A percentile compares a stretch with the other conserved stretches of the same genome.
phyloP scores from a whole-genome alignment of 164 flowering plant genomes.

The Santalum album region DNA sequence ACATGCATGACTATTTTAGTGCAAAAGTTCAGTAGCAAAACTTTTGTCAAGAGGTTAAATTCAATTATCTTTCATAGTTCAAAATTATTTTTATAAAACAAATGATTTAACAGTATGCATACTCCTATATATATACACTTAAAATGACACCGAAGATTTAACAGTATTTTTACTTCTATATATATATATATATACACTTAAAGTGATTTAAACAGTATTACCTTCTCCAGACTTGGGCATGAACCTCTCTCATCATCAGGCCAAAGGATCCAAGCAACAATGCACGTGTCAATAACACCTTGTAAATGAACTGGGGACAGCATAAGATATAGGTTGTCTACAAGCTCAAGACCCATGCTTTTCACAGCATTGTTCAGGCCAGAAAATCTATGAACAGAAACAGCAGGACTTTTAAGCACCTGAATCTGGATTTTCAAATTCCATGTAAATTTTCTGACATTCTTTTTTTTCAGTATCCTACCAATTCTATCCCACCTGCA shows the following conservation, averaged over 20 bases:
- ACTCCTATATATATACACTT: too few relatives aligned
- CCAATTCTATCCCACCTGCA: constrained; percentile 62
- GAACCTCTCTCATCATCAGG: constrained; percentile 95
- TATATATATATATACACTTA: too few relatives aligned
- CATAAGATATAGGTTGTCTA: constrained; percentile 40
- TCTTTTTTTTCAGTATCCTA: constrained; percentile 42
- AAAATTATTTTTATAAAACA: too few relatives aligned
- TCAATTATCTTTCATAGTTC: too few relatives aligned
- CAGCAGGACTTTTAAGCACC: constrained; percentile 59
- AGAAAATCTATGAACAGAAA: constrained; percentile 53
- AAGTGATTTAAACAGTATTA: constrained; percentile 23
- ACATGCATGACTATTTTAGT: too few relatives aligned
- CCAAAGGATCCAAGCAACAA: constrained; percentile 92
- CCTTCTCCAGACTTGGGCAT: constrained; percentile 90
- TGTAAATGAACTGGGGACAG: constrained; percentile 42
- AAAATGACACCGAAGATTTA: too few relatives aligned
- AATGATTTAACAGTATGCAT: too few relatives aligned
- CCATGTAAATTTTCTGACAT: constrained; percentile 65
- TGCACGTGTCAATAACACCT: constrained; percentile 56
- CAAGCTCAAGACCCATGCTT: constrained; percentile 35
- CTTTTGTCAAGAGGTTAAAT: too few relatives aligned
- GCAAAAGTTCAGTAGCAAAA: too few relatives aligned
- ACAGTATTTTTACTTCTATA: too few relatives aligned
- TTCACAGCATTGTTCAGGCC: constrained; percentile 22
- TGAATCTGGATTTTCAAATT: constrained; percentile 80